phyloP scores from a whole-genome alignment of 176 grass and related monocot species.

The Rhipidocladum racemiflorum region DNA sequence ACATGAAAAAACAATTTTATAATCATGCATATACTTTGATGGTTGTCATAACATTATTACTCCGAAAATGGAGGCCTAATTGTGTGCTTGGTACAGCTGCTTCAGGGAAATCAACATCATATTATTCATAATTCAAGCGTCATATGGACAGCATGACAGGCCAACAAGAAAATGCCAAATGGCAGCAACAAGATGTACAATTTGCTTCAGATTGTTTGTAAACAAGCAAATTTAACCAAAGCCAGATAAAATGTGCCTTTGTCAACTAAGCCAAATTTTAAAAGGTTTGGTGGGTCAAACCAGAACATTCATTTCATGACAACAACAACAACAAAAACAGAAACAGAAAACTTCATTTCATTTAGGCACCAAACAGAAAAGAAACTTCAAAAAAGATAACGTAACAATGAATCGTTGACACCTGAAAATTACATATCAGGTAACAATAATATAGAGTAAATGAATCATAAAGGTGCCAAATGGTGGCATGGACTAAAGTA shows the following conservation, averaged over 20 bases:
- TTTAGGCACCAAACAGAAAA: neutral
- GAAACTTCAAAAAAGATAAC: neutral
- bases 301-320: neutral
- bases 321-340: neutral
- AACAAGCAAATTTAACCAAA: neutral
- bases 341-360: neutral
- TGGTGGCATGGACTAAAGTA: neutral
- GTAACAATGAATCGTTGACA: neutral
- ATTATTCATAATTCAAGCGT: neutral
- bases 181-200: neutral
- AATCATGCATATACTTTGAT: conserved; percentile 8
- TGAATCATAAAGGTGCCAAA: neutral
- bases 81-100: neutral
- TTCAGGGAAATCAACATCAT: neutral
- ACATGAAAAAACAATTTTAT: neutral
- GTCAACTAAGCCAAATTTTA: neutral
- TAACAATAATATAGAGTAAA: neutral
- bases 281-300: neutral
- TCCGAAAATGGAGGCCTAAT: neutral
- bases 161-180: neutral
- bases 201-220: neutral
- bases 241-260: neutral
- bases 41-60: neutral
- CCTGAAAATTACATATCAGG: neutral
- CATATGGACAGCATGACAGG: neutral